A percentile compares a stretch with the other conserved stretches of the same genome.
Evolutionary conservation across 805 yeast species (phyloP).

Genomic region (Nakazawaea siamensis): DNA sequence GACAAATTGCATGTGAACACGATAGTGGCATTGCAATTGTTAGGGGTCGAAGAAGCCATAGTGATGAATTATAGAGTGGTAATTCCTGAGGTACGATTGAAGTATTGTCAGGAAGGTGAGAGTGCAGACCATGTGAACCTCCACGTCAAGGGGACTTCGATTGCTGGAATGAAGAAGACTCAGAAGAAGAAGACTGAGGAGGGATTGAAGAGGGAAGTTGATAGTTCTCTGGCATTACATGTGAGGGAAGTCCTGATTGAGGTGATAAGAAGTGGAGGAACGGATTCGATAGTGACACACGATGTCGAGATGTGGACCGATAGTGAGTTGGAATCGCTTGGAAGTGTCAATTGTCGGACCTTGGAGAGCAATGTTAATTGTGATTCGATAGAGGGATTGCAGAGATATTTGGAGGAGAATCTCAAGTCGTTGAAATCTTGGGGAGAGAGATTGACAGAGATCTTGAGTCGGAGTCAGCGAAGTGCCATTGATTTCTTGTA

Average conservation of each 20-base stretch:
- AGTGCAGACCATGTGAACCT: not conserved
- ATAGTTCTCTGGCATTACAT: conserved; percentile 24
- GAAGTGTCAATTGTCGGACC: conserved; percentile 8
- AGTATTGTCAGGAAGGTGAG: conserved; percentile 20
- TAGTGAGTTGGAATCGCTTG: conserved; percentile 14
- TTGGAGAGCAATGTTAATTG: conserved; percentile 9
- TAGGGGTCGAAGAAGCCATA: conserved; percentile 23
- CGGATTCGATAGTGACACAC: conserved; percentile 4
- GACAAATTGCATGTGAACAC: conserved; percentile 62
- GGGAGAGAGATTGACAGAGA: not conserved
- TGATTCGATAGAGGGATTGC: conserved; percentile 18
- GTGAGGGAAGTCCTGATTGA: conserved; percentile 5
- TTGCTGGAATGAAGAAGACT: conserved; percentile 23
- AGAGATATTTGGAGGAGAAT: conserved; percentile 12
- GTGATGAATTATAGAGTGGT: conserved; percentile 38
- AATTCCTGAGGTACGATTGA: conserved; percentile 33
- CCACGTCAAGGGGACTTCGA: conserved; percentile 12
- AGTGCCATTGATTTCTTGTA: conserved; percentile 33
- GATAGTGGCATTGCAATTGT: conserved; percentile 31
- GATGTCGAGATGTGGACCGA: conserved; percentile 30
- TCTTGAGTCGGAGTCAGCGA: conserved; percentile 1
- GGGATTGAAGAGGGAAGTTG: conserved; percentile 4
- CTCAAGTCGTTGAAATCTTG: not conserved
- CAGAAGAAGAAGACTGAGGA: conserved; percentile 17
- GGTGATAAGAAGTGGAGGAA: not conserved